phyloP scores from a whole-genome alignment of 306 rosid genomes.

The Ammopiptanthus mongolicus region DNA sequence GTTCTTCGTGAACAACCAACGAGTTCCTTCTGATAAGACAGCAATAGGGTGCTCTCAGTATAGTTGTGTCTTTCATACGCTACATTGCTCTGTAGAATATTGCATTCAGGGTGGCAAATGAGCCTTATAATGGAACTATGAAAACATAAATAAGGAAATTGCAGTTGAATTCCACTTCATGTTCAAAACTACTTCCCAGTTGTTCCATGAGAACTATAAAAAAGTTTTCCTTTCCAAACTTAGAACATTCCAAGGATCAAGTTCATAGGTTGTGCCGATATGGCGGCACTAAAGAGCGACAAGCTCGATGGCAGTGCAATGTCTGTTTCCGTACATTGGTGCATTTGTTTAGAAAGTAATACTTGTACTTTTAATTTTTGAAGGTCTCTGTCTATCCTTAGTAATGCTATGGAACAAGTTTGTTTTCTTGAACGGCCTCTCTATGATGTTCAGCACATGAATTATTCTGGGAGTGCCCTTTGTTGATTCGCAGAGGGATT shows the following conservation, averaged over 20 bases:
- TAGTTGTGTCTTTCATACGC: neutral
- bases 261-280: neutral
- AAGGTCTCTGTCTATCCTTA: neutral
- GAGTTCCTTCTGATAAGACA: neutral
- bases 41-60: neutral
- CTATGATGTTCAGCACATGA: neutral
- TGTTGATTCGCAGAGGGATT: neutral
- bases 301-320: neutral
- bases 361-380: neutral
- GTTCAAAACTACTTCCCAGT: neutral
- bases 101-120: neutral
- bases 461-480: neutral
- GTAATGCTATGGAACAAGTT: neutral
- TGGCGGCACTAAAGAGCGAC: neutral
- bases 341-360: neutral
- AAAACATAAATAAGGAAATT: neutral
- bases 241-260: neutral
- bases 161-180: neutral
- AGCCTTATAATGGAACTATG: neutral
- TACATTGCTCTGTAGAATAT: neutral
- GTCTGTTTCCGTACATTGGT: neutral
- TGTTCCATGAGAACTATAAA: neutral
- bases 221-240: neutral
- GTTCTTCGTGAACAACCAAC: neutral
- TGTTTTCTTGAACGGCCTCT: slow-evolving; percentile 4